A percentile compares a stretch with the other conserved stretches of the same genome.
phyloP scores from a whole-genome alignment of 1,284 basidiomycete species.

The Tylopilus sp. region DNA sequence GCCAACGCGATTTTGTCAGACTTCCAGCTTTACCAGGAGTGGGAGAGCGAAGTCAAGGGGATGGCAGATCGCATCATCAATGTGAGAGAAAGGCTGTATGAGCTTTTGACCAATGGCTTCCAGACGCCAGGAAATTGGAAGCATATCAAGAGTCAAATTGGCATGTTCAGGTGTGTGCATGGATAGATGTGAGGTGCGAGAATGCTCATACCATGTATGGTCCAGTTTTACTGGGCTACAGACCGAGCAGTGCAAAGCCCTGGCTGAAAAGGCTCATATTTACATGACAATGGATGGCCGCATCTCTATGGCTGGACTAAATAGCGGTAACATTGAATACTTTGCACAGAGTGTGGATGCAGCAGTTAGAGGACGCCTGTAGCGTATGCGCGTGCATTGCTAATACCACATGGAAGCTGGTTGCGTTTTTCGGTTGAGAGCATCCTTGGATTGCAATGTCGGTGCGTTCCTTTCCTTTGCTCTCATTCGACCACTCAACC shows the following conservation, averaged over 20 bases:
- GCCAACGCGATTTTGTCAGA: conserved; percentile 82
- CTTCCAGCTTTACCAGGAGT: conserved; percentile 77
- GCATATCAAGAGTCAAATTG: conserved; percentile 96
- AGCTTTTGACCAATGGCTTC: conserved; percentile 73
- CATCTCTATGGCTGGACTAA: conserved; percentile 96
- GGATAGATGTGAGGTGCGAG: not conserved
- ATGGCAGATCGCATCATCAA: conserved; percentile 97
- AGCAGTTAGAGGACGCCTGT: conserved; percentile 79
- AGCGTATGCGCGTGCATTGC: conserved; percentile 25
- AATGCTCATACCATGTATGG: conserved; percentile 4
- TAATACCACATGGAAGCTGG: conserved; percentile 27
- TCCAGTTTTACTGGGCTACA: conserved; percentile 84
- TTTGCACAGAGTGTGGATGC: conserved; percentile 84
- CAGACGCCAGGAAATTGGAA: conserved; percentile 94
- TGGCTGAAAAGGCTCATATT: conserved; percentile 91
- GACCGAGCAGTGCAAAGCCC: conserved; percentile 77
- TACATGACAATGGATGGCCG: conserved; percentile 91
- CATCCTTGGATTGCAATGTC: too few relatives aligned
- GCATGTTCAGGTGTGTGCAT: conserved; percentile 76
- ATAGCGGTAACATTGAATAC: conserved; percentile 85
- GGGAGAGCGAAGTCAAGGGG: conserved; percentile 88
- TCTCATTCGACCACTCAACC: not conserved
- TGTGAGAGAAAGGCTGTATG: conserved; percentile 88
- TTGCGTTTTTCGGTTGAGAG: too few relatives aligned
- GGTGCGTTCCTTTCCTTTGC: conserved; percentile 12